phyloP scores from a whole-genome alignment of 2,329 filamentous ascomycete species.

The Zymoseptoria tritici region DNA sequence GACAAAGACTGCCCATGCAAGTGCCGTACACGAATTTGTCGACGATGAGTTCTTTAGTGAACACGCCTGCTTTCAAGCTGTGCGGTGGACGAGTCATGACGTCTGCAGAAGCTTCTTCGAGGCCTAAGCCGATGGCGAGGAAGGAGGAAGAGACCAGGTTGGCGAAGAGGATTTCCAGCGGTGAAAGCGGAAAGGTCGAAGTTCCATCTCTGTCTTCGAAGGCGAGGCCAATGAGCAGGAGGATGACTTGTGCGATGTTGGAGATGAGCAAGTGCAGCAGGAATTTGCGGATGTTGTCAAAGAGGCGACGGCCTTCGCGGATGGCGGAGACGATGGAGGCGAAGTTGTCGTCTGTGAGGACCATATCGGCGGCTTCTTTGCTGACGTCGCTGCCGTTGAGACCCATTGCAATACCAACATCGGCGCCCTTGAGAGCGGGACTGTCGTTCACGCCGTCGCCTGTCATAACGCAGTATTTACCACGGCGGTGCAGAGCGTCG shows the following conservation, averaged over 20 bases:
- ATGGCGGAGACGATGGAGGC: constrained; percentile 40
- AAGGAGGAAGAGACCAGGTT: constrained; percentile 43
- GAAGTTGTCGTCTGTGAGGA: constrained; percentile 41
- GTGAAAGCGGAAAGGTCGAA: constrained; percentile 40
- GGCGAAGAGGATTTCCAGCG: constrained; percentile 43
- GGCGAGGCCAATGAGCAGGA: constrained; percentile 40
- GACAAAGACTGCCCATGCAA: constrained; percentile 40
- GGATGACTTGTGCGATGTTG: constrained; percentile 42
- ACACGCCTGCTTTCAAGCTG: constrained; percentile 37
- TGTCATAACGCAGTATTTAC: constrained; percentile 38
- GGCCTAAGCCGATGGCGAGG: constrained; percentile 40
- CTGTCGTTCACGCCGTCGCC: constrained; percentile 42
- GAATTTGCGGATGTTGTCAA: constrained; percentile 44
- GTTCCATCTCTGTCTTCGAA: constrained; percentile 39
- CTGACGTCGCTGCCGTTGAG: constrained; percentile 38
- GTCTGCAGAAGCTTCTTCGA: constrained; percentile 40
- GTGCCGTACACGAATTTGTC: constrained; percentile 44
- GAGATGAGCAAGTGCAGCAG: constrained; percentile 43
- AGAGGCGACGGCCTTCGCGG: constrained; percentile 39
- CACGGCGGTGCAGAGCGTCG: constrained; percentile 36
- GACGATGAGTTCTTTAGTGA: constrained; percentile 39
- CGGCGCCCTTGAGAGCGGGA: constrained; percentile 39
- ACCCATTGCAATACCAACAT: constrained; percentile 42
- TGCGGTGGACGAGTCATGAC: constrained; percentile 42
- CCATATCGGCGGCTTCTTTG: constrained; percentile 40